phyloP scores from a whole-genome alignment of 306 rosid species.

The Ormosia emarginata region DNA sequence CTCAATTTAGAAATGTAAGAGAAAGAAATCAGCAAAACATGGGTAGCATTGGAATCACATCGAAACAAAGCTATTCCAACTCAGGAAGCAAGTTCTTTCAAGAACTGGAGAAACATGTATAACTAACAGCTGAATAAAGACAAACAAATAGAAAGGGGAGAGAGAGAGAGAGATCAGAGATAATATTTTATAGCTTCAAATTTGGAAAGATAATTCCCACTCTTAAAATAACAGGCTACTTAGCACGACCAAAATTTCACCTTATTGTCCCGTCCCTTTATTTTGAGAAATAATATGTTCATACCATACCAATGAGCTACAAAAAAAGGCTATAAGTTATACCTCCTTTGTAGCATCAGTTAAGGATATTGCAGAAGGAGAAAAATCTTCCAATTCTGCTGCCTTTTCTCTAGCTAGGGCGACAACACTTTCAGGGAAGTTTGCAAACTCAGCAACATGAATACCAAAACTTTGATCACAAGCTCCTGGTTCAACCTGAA shows the following conservation, averaged over 20 bases:
- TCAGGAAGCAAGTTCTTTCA: background rate
- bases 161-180: background rate
- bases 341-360: conserved; percentile 54
- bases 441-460: conserved; percentile 97
- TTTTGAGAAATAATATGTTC: conserved; percentile 12
- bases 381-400: conserved; percentile 92
- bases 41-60: background rate
- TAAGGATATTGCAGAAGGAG: conserved; percentile 49
- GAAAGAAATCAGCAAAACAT: background rate
- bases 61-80: background rate
- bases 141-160: background rate
- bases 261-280: background rate
- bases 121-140: background rate
- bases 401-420: conserved; percentile 96
- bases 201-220: background rate
- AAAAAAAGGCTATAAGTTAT: background rate
- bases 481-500: conserved; percentile 96
- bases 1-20: background rate
- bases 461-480: conserved; percentile 99
- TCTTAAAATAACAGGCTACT: background rate
- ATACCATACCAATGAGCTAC: conserved; percentile 1
- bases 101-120: background rate
- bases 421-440: conserved; percentile 87
- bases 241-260: background rate
- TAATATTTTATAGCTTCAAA: background rate